Conservation (phyloP, 768 basidiomycete genomes). For the Mycena olivaceomarginata region DNA sequence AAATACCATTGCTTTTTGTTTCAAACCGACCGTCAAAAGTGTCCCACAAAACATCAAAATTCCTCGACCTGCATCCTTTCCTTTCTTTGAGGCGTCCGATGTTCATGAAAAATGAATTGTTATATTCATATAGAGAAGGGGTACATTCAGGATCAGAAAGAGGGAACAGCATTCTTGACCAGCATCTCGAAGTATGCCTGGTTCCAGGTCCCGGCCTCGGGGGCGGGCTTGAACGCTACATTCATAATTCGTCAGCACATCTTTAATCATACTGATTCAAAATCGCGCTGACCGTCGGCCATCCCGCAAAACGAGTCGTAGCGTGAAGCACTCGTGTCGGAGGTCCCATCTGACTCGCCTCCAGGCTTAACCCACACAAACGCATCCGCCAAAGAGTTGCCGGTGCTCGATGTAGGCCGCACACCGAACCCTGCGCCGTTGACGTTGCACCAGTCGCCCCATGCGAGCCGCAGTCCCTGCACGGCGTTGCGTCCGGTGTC, state of each 20-base stretch:
- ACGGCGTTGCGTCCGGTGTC: slow-evolving; percentile 66
- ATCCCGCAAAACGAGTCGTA: slow-evolving; percentile 71
- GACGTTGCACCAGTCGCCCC: slow-evolving; percentile 62
- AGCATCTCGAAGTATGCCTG: slow-evolving; percentile 72
- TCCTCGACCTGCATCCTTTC: no score
- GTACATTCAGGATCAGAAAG: slow-evolving; percentile 67
- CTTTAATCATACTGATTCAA: neutral
- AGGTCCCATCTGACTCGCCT: slow-evolving; percentile 81
- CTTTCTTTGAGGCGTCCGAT: no score
- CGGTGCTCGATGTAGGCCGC: slow-evolving; percentile 74
- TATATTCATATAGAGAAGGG: neutral
- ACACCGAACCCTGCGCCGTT: slow-evolving; percentile 62
- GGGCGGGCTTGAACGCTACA: slow-evolving; percentile 25
- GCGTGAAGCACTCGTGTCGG: slow-evolving; percentile 70
- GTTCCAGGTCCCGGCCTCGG: slow-evolving; percentile 42
- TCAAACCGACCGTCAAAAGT: no score
- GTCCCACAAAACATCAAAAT: no score
- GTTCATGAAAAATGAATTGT: no score
- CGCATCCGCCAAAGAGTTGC: slow-evolving; percentile 57
- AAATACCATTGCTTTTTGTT: no score
- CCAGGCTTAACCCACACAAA: slow-evolving; percentile 83
- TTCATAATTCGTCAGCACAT: slow-evolving; percentile 8
- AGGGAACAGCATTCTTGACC: slow-evolving; percentile 70
- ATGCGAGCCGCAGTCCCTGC: slow-evolving; percentile 62
- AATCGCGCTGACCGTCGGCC: slow-evolving; percentile 65